phyloP scores from a whole-genome alignment of 2,329 filamentous ascomycete genomes.

The Myriangium duriaei region DNA sequence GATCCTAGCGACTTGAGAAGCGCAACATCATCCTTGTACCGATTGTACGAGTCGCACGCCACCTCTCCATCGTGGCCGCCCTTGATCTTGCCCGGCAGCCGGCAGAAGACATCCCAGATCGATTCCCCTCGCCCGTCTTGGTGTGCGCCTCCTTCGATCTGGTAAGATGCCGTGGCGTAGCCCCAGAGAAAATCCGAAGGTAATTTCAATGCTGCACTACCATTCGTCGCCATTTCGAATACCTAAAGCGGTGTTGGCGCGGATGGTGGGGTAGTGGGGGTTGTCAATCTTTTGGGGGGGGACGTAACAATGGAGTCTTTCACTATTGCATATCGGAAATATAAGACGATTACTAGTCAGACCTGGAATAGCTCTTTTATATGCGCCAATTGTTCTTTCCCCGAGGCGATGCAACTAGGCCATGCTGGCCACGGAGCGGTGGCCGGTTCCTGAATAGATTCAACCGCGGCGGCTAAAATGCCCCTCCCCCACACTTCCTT shows the following conservation, averaged over 20 bases:
- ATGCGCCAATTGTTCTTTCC: no score
- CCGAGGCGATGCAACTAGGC: no score
- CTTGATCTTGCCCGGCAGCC: conserved; percentile 69
- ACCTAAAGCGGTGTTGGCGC: conserved; percentile 1
- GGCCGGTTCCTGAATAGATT: no score
- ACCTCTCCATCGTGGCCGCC: conserved; percentile 61
- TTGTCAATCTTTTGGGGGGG: neutral
- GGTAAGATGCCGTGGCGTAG: conserved; percentile 45
- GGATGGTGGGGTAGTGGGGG: conserved; percentile 2
- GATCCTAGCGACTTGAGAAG: conserved; percentile 64
- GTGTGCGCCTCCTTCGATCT: conserved; percentile 66
- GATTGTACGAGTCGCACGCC: conserved; percentile 80
- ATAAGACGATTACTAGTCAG: no score
- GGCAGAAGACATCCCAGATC: conserved; percentile 87
- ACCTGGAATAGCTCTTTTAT: no score
- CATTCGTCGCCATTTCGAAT: no score
- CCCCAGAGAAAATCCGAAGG: conserved; percentile 30
- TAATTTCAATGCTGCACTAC: conserved; percentile 13
- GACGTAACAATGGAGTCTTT: neutral
- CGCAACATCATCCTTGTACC: conserved; percentile 61
- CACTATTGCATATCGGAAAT: no score
- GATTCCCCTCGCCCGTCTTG: conserved; percentile 69
- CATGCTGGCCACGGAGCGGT: no score
- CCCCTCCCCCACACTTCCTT: no score
- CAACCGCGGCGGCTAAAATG: no score